Percentiles rank a stretch among this genome's conserved stretches.
phyloP scores from a whole-genome alignment of 768 basidiomycete species.

The Phaeotremella fagi region DNA sequence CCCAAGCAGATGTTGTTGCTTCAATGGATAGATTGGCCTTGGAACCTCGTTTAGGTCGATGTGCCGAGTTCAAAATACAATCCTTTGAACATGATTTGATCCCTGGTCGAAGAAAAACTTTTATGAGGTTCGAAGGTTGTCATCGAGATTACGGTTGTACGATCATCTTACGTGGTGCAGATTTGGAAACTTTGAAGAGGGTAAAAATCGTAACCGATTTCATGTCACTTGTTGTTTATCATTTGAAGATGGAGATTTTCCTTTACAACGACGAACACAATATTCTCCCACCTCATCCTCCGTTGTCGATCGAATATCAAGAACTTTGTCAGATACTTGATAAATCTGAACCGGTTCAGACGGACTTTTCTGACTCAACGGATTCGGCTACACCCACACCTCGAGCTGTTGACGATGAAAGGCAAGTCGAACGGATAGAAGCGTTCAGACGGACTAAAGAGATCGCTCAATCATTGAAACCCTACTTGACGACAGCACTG shows the following conservation, averaged over 20 bases:
- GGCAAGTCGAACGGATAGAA: constrained; percentile 15
- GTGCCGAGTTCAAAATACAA: constrained; percentile 75
- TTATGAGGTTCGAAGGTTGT: constrained; percentile 98
- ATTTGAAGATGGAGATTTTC: constrained; percentile 76
- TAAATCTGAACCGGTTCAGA: constrained; percentile 41
- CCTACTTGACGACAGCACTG: constrained; percentile 79
- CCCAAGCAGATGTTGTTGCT: constrained; percentile 88
- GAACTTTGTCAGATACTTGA: constrained; percentile 22
- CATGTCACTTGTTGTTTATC: constrained; percentile 85
- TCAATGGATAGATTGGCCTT: constrained; percentile 90
- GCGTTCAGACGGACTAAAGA: constrained; percentile 53
- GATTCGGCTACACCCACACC: constrained; percentile 27
- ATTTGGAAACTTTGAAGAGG: constrained; percentile 70
- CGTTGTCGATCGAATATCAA: constrained; percentile 19
- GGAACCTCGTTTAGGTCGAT: constrained; percentile 85
- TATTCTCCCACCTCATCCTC: constrained; percentile 38
- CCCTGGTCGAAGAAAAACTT: constrained; percentile 88
- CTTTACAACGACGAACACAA: constrained; percentile 50
- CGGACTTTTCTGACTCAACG: constrained; percentile 28
- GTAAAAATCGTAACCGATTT: constrained; percentile 92
- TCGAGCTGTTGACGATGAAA: constrained; percentile 12
- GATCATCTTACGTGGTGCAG: constrained; percentile 80
- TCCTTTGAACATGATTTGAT: constrained; percentile 93
- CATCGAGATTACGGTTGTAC: constrained; percentile 90
- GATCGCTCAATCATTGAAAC: constrained; percentile 74